Conservation (phyloP, 208 protist genomes). For the Wallacemonas sp. region DNA sequence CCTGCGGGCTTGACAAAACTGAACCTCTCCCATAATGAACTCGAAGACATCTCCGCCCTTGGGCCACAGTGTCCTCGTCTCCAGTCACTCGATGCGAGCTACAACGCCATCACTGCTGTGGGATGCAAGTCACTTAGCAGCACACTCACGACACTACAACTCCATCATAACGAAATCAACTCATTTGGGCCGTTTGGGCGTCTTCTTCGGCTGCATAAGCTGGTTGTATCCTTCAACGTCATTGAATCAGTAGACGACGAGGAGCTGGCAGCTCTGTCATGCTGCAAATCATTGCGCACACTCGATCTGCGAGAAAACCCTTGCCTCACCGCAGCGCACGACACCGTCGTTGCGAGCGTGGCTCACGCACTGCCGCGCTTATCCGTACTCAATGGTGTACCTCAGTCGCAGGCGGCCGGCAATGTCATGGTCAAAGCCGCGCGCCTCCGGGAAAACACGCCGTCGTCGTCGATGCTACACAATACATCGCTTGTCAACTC, state of each 20-base stretch:
- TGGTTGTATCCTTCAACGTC: slow-evolving; percentile 51
- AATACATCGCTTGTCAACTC: not conserved
- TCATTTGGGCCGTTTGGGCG: slow-evolving; percentile 32
- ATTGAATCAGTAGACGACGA: slow-evolving; percentile 25
- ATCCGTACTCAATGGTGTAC: slow-evolving; percentile 45
- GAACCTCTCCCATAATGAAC: slow-evolving; percentile 54
- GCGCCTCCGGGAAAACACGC: slow-evolving; percentile 1
- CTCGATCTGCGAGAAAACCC: slow-evolving; percentile 70
- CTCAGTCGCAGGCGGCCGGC: slow-evolving; percentile 64
- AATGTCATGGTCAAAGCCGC: slow-evolving; percentile 48
- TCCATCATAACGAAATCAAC: slow-evolving; percentile 44
- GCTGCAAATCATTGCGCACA: slow-evolving; percentile 39
- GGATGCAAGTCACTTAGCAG: slow-evolving; percentile 31
- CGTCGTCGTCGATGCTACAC: not conserved
- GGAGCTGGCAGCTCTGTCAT: slow-evolving; percentile 22
- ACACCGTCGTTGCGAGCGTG: not conserved
- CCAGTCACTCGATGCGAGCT: slow-evolving; percentile 52
- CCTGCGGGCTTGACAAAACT: slow-evolving; percentile 41
- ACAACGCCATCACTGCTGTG: slow-evolving; percentile 57
- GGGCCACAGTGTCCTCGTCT: slow-evolving; percentile 34
- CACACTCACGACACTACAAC: slow-evolving; percentile 37
- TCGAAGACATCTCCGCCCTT: slow-evolving; percentile 37
- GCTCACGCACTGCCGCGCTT: slow-evolving; percentile 31
- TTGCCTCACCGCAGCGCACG: slow-evolving; percentile 13
- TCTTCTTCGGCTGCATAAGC: slow-evolving; percentile 32